phyloP scores from a whole-genome alignment of 768 basidiomycete species.

The Auriscalpium microsporum region DNA sequence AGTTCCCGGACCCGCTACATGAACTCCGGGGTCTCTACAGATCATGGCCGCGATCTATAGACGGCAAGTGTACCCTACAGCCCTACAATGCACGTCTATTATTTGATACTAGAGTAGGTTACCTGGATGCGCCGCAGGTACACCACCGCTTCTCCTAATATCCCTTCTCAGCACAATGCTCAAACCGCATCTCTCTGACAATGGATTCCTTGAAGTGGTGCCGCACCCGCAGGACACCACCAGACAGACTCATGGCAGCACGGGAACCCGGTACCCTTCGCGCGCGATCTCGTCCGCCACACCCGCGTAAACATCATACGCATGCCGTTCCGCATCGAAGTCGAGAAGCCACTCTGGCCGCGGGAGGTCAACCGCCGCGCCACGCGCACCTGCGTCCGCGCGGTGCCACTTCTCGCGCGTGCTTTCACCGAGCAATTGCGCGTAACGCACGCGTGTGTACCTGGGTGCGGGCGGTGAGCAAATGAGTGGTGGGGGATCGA shows the following conservation, averaged over 20 bases:
- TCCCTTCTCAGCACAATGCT: no score
- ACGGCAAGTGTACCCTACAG: no score
- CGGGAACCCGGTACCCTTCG: conserved; percentile 20
- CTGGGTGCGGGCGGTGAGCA: background rate
- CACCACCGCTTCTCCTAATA: no score
- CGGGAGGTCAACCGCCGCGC: conserved; percentile 12
- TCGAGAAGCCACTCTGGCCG: conserved; percentile 23
- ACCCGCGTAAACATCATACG: conserved; percentile 16
- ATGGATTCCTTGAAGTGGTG: no score
- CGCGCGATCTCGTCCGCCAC: conserved; percentile 16
- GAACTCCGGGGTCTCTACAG: no score
- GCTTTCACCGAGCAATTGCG: conserved; percentile 20
- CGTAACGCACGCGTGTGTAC: conserved; percentile 19
- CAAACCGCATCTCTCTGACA: no score
- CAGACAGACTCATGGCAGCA: conserved; percentile 1
- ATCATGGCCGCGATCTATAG: no score
- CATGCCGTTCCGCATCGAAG: conserved; percentile 22
- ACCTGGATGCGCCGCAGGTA: no score
- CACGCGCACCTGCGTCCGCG: conserved; percentile 12
- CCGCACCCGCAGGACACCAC: no score
- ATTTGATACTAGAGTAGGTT: no score
- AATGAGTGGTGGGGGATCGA: background rate
- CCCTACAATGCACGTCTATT: no score
- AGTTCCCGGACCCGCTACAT: no score
- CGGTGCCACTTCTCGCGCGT: conserved; percentile 20